Conservation (phyloP, 495 filamentous ascomycete genomes). For the Lasiosphaeria hispida region DNA sequence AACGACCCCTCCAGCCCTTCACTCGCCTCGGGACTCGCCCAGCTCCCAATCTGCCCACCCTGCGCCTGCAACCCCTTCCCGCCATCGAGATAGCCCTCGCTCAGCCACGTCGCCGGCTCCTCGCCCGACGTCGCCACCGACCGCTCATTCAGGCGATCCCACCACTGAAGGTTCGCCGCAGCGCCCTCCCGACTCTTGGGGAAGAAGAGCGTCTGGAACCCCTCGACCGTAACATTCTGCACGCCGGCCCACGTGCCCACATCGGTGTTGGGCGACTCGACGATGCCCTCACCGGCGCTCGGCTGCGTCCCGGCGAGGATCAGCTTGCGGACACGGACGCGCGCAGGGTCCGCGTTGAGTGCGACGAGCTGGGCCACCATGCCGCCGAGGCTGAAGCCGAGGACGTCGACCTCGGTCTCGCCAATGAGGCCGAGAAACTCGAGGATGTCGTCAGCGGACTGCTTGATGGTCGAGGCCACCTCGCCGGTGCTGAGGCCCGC, state of each 20-base stretch:
- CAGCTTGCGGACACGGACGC: conserved; percentile 17
- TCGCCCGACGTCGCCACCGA: background rate
- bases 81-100: conserved; percentile 17
- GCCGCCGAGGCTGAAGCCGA: conserved; percentile 37
- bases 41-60: conserved; percentile 5
- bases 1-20: conserved; percentile 22
- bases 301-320: conserved; percentile 26
- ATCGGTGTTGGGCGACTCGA: conserved; percentile 17
- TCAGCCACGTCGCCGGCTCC: conserved; percentile 14
- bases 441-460: conserved; percentile 30
- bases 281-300: conserved; percentile 20
- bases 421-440: conserved; percentile 31
- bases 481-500: conserved; percentile 27
- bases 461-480: conserved; percentile 19
- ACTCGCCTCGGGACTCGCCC: conserved; percentile 4
- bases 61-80: conserved; percentile 18
- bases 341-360: conserved; percentile 14
- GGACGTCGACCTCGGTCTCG: conserved; percentile 28
- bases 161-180: conserved; percentile 19
- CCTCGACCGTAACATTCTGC: conserved; percentile 18
- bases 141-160: conserved; percentile 21
- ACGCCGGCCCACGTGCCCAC: conserved; percentile 13
- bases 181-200: conserved; percentile 5
- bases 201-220: conserved; percentile 25
- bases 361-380: conserved; percentile 29